Percentiles rank a stretch among this genome's conserved stretches.
Conservation (phyloP, 768 basidiomycete species). For the Boletus coccyginus region DNA sequence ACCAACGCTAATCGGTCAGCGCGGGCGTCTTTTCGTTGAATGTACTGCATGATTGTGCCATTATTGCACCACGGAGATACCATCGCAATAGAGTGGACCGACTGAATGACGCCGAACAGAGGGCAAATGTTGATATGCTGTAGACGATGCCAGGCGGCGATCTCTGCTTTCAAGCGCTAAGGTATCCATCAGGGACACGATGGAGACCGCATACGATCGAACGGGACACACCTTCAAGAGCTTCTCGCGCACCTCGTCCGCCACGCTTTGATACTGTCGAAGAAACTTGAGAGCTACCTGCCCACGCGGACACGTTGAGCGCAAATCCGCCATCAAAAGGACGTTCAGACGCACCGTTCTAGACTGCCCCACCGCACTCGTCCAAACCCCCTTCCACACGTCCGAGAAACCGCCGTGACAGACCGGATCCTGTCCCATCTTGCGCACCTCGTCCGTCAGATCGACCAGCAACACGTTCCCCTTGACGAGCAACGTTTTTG, state of each 20-base stretch:
- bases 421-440: conserved; percentile 45
- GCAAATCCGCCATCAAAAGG: no score
- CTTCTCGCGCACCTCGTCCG: conserved; percentile 49
- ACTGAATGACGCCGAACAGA: conserved; percentile 53
- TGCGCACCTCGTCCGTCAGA: conserved; percentile 53
- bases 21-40: conserved; percentile 38
- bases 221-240: conserved; percentile 41
- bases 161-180: conserved; percentile 56
- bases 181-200: not conserved
- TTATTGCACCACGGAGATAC: conserved; percentile 65
- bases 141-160: conserved; percentile 55
- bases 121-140: conserved; percentile 55
- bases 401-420: conserved; percentile 58
- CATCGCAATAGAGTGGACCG: conserved; percentile 53
- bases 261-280: conserved; percentile 45
- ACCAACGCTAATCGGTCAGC: conserved; percentile 50
- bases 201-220: not conserved
- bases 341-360: conserved; percentile 11
- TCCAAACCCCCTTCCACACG: conserved; percentile 60
- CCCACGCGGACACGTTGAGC: not conserved
- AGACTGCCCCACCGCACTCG: conserved; percentile 40
- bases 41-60: conserved; percentile 51
- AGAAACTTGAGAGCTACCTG: conserved; percentile 61
- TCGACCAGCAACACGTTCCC: conserved; percentile 49
- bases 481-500: conserved; percentile 53